Evolutionary conservation across 2,329 filamentous ascomycete genomes (phyloP), one percentile per base, ranked within the genome.

Genomic region (Lasiodiplodia theobromae): DNA sequence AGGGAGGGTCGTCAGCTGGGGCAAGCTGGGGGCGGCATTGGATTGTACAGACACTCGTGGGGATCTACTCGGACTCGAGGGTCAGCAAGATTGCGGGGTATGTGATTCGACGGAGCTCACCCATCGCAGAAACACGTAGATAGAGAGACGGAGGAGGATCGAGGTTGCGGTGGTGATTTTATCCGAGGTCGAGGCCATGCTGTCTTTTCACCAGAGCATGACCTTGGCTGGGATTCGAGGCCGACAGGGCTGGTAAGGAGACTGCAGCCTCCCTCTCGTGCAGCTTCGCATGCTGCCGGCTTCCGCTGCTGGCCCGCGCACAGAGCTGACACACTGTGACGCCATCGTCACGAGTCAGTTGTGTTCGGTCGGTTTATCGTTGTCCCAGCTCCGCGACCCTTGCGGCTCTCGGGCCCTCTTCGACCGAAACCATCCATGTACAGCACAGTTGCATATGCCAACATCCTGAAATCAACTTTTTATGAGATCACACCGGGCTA

Each of bases 51-150:
- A 71, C 70, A 40, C 51, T 67, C 62, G 70, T 68, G 31, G 69
- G 69, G 64, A 71, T 71, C 69, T 71, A 47, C 44, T 51, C 40
- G 44, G 31, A 47, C 44, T 51, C 40, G 44, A 40, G 47, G 31
- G 54, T 62, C 58, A 68, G 60, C 57, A 56, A 18, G 51, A 56
- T 66, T 34, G 51, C 10, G 38, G 47, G 53, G 47, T 51, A 28
- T 47, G 40, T 65, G 18, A 68, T 52, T 58, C 49, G 60, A 49
- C 56, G 60, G 67, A 21, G 28, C 84, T 73, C 80, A 89, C 87
- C 87, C 88, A 89, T 82, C 89, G 81, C 64, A 91, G 76, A 74
- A 91, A 91, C 68, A 89, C 77, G 74, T 86, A 89, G 18, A 85
- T 81, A 38, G 80, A 75, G 4, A 84, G 64, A 68, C 87, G 83